These are phyloP conservation scores for Russula virescens DNA, from an alignment of 768 basidiomycete species.

Conservation along the genomic window DNA sequence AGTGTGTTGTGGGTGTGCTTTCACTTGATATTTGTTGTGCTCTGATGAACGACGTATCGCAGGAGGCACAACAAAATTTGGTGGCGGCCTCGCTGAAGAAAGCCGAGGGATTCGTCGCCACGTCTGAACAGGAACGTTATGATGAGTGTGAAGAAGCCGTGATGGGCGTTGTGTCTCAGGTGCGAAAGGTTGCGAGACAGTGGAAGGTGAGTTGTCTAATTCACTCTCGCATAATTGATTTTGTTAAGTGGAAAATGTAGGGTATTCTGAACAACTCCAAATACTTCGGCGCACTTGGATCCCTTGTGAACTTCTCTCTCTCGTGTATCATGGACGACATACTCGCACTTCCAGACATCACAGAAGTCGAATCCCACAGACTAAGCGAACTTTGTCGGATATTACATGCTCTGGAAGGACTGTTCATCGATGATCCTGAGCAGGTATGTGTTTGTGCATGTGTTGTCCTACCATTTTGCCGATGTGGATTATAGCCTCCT, in stretches of 20 bases:
- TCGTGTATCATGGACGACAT: conserved; percentile 65
- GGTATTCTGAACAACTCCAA: conserved; percentile 61
- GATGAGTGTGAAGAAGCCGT: conserved; percentile 72
- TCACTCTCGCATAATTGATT: not conserved
- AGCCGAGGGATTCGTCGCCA: conserved; percentile 62
- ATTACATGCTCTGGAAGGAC: conserved; percentile 68
- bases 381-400: conserved; percentile 79
- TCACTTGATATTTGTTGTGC: not conserved
- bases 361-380: conserved; percentile 78
- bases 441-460: conserved; percentile 39
- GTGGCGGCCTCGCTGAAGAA: conserved; percentile 46
- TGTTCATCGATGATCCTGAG: conserved; percentile 64
- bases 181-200: conserved; percentile 55
- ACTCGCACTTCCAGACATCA: conserved; percentile 75
- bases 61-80: conserved; percentile 47
- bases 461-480: conserved; percentile 1
- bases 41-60: not conserved
- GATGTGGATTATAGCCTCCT: conserved; percentile 44
- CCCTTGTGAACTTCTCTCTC: conserved; percentile 62
- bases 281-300: conserved; percentile 67
- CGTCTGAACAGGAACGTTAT: conserved; percentile 65
- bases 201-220: conserved; percentile 57
- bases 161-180: conserved; percentile 53
- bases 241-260: conserved; percentile 35
- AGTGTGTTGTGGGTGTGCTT: conserved; percentile 55